Evolutionary conservation across 2,329 filamentous ascomycete species (phyloP).

Genomic region (Ophiostoma sp.): DNA sequence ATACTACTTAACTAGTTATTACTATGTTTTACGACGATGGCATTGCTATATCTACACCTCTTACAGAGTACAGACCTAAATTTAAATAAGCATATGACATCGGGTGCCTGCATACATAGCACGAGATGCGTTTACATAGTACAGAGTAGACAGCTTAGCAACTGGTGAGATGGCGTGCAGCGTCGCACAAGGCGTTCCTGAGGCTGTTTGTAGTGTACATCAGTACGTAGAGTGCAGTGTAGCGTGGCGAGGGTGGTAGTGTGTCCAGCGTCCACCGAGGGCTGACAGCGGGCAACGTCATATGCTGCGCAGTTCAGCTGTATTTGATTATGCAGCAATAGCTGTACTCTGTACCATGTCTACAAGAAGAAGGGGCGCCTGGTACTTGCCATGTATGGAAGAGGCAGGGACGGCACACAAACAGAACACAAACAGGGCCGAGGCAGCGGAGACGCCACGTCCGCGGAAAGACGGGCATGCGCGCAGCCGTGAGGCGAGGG

Average conservation of each 20-base stretch:
- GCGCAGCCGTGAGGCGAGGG: not conserved
- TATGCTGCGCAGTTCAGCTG: too few relatives aligned
- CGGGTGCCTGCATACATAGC: not conserved
- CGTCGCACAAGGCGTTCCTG: constrained; percentile 6
- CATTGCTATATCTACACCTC: not conserved
- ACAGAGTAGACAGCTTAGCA: not conserved
- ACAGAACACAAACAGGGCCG: not conserved
- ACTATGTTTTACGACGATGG: too few relatives aligned
- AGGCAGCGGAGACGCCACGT: constrained; percentile 10
- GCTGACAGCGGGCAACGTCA: too few relatives aligned
- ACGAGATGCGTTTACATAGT: not conserved
- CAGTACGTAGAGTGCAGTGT: not conserved
- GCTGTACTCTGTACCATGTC: too few relatives aligned
- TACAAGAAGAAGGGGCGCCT: too few relatives aligned
- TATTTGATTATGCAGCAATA: too few relatives aligned
- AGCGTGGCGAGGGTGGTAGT: not conserved
- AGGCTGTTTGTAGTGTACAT: constrained; percentile 5
- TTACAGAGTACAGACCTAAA: not conserved
- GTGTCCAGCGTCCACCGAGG: not conserved
- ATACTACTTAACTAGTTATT: too few relatives aligned
- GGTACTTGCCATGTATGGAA: too few relatives aligned
- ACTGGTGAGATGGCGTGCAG: not conserved
- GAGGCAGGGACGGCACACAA: not conserved
- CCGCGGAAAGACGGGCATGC: not conserved
- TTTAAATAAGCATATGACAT: not conserved